phyloP scores from a whole-genome alignment of 345 rosid species.

The Microthlaspi erraticum region DNA sequence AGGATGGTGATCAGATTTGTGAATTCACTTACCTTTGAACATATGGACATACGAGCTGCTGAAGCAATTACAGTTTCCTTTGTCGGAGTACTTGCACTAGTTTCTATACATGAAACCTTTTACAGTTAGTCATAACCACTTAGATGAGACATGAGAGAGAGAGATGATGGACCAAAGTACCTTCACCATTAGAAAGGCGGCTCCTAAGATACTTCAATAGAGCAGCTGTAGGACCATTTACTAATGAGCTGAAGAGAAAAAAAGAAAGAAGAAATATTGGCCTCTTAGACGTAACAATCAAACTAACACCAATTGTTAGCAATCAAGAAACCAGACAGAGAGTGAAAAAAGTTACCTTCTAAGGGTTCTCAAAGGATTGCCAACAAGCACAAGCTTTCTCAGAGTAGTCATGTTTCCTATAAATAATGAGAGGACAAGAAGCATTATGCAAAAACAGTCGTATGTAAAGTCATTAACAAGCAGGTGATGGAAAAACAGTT shows the following conservation, averaged over 20 bases:
- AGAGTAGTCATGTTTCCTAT: conserved; percentile 85
- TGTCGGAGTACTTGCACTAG: conserved; percentile 59
- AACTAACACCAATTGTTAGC: conserved; percentile 3
- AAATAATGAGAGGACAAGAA: conserved; percentile 8
- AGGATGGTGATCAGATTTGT: conserved; percentile 31
- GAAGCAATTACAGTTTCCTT: conserved; percentile 68
- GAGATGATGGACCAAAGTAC: conserved; percentile 47
- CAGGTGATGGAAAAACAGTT: conserved; percentile 26
- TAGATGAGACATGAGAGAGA: conserved; percentile 19
- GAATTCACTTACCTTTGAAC: conserved; percentile 69
- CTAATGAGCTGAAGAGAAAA: conserved; percentile 67
- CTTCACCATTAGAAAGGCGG: conserved; percentile 78
- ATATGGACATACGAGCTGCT: conserved; percentile 81
- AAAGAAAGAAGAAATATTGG: neutral
- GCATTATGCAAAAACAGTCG: conserved; percentile 5
- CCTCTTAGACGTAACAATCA: conserved; percentile 30
- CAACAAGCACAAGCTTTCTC: conserved; percentile 74
- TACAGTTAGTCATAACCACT: conserved; percentile 27
- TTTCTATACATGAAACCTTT: conserved; percentile 50
- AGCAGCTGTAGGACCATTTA: conserved; percentile 87
- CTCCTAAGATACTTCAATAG: conserved; percentile 83
- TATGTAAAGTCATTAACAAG: conserved; percentile 13
- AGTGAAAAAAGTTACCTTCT: conserved; percentile 59
- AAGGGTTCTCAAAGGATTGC: conserved; percentile 88
- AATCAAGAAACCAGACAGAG: conserved; percentile 24